phyloP scores from a whole-genome alignment of 495 filamentous ascomycete species.

The Aspergillus panamensis region DNA sequence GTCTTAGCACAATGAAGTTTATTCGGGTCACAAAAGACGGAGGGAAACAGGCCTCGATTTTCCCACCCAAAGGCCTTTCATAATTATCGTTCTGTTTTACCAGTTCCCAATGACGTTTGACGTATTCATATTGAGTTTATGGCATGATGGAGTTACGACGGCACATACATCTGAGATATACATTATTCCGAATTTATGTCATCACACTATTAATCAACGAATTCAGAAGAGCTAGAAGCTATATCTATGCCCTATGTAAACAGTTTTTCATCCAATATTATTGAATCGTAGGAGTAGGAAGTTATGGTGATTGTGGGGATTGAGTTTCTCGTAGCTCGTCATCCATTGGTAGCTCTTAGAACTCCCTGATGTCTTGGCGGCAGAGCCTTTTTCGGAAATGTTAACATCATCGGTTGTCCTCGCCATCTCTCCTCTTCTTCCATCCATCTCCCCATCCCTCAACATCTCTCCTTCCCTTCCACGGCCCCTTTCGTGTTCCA shows the following conservation, averaged over 20 bases:
- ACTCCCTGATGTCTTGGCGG: constrained; percentile 30
- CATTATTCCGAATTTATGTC: not conserved
- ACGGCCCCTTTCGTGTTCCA: constrained; percentile 9
- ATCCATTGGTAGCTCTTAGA: not conserved
- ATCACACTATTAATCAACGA: not conserved
- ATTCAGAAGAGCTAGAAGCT: not conserved
- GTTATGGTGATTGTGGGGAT: constrained; percentile 1
- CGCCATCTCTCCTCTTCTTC: constrained; percentile 9
- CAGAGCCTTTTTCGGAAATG: constrained; percentile 17
- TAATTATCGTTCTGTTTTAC: constrained; percentile 24
- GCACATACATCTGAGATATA: constrained; percentile 1
- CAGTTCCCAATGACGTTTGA: constrained; percentile 17
- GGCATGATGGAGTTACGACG: constrained; percentile 24
- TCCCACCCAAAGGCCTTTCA: constrained; percentile 65
- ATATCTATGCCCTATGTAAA: not conserved
- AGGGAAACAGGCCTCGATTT: constrained; percentile 52
- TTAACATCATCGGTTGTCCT: constrained; percentile 38
- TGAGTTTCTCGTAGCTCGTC: constrained; percentile 7
- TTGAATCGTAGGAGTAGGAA: constrained; percentile 15
- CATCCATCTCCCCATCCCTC: constrained; percentile 23
- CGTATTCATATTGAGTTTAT: constrained; percentile 13
- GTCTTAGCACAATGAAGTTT: constrained; percentile 57
- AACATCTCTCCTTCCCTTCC: constrained; percentile 15
- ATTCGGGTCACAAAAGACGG: constrained; percentile 60
- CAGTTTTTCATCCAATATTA: not conserved